Base-by-base conservation (phyloP, 2,329 filamentous ascomycete species). In the Phyllosticta citribraziliensis region DNA sequence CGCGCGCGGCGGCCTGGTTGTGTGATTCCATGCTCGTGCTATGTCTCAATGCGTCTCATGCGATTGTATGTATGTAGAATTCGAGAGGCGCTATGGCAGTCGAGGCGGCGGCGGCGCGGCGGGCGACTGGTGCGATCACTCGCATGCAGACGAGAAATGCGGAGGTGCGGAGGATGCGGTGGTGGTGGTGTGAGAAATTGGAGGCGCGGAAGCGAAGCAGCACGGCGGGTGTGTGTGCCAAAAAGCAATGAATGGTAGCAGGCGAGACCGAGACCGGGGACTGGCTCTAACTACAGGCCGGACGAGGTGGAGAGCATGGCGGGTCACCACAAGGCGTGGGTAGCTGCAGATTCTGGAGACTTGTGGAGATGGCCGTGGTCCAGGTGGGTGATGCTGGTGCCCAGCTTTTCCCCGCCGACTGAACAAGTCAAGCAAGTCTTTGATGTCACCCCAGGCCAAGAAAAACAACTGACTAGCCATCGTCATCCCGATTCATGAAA, bases 1-100 rank as follows among this genome's bases (percentile, higher is more conserved):
- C 72, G 56, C 76, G 70, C 25, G 75, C 66, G 52, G 76, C 75
- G n/a, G 70, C 67, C 62, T 75, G 73, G 66, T 78, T 76, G 65
- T 65, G 33, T n/a, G 53, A 73, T 70, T 73, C 70, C 72, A 74
- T 74, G 65, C 57, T 55, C 33, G 52, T 50, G 56, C 33, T 40
- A 40, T 57, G n/a, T 47, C 54, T 35, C n/a, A n/a, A n/a, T n/a
- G n/a, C n/a, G n/a, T n/a, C n/a, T n/a, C n/a, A 30, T 35, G 33
- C 33, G 33, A 40, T 40, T 40, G 33, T 1, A 11, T 6, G 5
- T 9, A 9, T 33, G 30, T 12, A 14, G 14, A 5, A 11, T 12
- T 12, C 11, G 33, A 40, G 6, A 12, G 33, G 33, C 33, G 6
- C 8, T 40, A 11, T 33, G 5, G 30, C 2, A 17, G 33, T 40